These are phyloP conservation scores for Samsoniella hepiali DNA, from an alignment of 2,329 filamentous ascomycete species.

Conservation along the genomic window DNA sequence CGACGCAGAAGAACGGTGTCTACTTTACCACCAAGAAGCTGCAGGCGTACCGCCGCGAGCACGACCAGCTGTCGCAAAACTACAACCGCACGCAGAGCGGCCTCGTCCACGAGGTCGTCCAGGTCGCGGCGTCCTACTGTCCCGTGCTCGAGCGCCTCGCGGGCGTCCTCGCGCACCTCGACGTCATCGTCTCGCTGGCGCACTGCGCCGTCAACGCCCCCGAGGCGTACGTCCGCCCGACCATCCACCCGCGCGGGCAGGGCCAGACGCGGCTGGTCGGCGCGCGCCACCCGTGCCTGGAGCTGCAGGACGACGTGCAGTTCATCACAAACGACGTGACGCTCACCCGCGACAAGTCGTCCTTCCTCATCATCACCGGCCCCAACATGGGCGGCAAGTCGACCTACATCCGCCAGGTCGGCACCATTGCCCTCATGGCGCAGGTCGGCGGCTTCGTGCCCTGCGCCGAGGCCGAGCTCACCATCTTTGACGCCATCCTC, in stretches of 20 bases:
- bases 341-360: slow-evolving; percentile 72
- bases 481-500: slow-evolving; percentile 94
- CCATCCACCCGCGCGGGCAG: slow-evolving; percentile 81
- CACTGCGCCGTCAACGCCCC: slow-evolving; percentile 93
- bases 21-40: slow-evolving; percentile 91
- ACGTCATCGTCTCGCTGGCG: slow-evolving; percentile 91
- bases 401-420: slow-evolving; percentile 96
- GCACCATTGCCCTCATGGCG: slow-evolving; percentile 94
- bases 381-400: slow-evolving; percentile 99
- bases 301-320: slow-evolving; percentile 96
- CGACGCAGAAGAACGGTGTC: slow-evolving; percentile 97
- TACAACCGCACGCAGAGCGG: slow-evolving; percentile 94
- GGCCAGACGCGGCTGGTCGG: slow-evolving; percentile 89
- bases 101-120: slow-evolving; percentile 87
- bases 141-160: slow-evolving; percentile 89
- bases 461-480: slow-evolving; percentile 83
- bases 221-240: slow-evolving; percentile 85
- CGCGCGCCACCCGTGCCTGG: slow-evolving; percentile 94
- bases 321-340: slow-evolving; percentile 98
- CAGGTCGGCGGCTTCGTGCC: slow-evolving; percentile 97
- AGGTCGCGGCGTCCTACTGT: slow-evolving; percentile 89
- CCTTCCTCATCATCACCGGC: slow-evolving; percentile 94
- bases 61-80: slow-evolving; percentile 88
- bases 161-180: slow-evolving; percentile 83
- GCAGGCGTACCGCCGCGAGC: slow-evolving; percentile 78